phyloP scores from a whole-genome alignment of 129 eudicot species.

The Ambrosia artemisiifolia region DNA sequence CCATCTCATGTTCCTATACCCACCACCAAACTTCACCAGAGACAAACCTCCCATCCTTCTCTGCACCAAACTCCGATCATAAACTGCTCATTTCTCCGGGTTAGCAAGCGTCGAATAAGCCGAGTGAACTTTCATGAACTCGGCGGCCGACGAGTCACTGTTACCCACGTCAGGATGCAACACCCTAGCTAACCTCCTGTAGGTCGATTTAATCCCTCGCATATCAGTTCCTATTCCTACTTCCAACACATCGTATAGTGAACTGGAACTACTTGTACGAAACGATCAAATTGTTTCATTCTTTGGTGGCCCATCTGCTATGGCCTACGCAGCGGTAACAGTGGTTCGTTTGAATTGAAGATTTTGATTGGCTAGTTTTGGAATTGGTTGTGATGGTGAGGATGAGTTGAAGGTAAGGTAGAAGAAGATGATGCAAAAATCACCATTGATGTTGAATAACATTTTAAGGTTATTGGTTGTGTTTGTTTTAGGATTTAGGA shows the following conservation, averaged over 20 bases:
- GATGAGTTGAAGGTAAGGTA: not conserved
- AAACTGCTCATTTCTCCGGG: slow-evolving; percentile 64
- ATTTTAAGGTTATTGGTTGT: not conserved
- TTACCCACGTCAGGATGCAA: slow-evolving; percentile 63
- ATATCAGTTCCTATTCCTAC: slow-evolving; percentile 48
- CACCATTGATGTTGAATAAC: slow-evolving; percentile 11
- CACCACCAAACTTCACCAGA: slow-evolving; percentile 6
- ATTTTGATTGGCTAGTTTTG: too few relatives aligned
- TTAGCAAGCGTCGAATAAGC: slow-evolving; percentile 68
- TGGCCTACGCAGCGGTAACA: slow-evolving; percentile 37
- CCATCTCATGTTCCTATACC: slow-evolving; percentile 38
- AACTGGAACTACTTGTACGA: slow-evolving; percentile 15
- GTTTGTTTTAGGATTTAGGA: not conserved
- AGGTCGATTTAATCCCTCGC: slow-evolving; percentile 65
- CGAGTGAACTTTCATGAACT: slow-evolving; percentile 55
- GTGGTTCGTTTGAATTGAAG: slow-evolving; percentile 17
- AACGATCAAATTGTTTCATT: slow-evolving; percentile 1
- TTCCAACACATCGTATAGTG: slow-evolving; percentile 62
- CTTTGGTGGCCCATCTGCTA: slow-evolving; percentile 16
- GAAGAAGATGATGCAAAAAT: not conserved
- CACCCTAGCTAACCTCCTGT: slow-evolving; percentile 57
- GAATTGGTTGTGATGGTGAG: not conserved
- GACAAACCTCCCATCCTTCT: slow-evolving; percentile 21
- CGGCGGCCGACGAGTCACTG: slow-evolving; percentile 37
- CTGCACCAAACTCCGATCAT: slow-evolving; percentile 48